Conservation (phyloP, 345 rosid species). For the Trapa incisa region DNA sequence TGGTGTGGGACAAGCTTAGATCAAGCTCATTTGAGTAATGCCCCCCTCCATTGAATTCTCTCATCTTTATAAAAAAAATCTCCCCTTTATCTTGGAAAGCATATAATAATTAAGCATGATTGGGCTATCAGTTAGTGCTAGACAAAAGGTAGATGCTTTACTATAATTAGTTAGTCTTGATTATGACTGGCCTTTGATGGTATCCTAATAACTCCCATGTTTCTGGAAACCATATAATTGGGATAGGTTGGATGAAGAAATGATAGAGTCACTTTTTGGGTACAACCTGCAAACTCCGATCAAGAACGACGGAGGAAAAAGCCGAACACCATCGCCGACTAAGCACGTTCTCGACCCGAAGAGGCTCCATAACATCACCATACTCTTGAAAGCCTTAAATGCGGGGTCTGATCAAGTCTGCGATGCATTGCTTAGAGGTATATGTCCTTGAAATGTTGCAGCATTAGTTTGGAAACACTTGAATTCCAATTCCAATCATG, state of each 20-base stretch:
- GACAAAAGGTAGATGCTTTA: background rate
- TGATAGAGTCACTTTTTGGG: slow-evolving; percentile 93
- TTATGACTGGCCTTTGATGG: background rate
- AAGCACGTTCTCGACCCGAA: slow-evolving; percentile 89
- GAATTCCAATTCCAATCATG: background rate
- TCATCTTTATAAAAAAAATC: background rate
- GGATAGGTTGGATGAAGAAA: slow-evolving; percentile 87
- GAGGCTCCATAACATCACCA: slow-evolving; percentile 82
- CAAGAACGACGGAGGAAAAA: slow-evolving; percentile 59
- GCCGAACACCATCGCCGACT: slow-evolving; percentile 83
- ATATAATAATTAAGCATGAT: slow-evolving; percentile 2
- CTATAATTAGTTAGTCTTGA: background rate
- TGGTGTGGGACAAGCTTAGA: slow-evolving; percentile 91
- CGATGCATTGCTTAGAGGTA: slow-evolving; percentile 67
- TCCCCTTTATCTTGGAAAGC: background rate
- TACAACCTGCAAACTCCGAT: slow-evolving; percentile 46
- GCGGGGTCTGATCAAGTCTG: slow-evolving; percentile 68
- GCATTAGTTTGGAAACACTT: background rate
- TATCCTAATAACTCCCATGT: background rate
- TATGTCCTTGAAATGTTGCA: background rate
- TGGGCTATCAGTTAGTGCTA: background rate
- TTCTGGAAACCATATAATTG: background rate
- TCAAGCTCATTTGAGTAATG: slow-evolving; percentile 96
- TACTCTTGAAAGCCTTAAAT: slow-evolving; percentile 74
- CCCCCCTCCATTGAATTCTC: background rate